phyloP scores from a whole-genome alignment of 1,284 basidiomycete genomes.

The Heterobasidion irregulare region DNA sequence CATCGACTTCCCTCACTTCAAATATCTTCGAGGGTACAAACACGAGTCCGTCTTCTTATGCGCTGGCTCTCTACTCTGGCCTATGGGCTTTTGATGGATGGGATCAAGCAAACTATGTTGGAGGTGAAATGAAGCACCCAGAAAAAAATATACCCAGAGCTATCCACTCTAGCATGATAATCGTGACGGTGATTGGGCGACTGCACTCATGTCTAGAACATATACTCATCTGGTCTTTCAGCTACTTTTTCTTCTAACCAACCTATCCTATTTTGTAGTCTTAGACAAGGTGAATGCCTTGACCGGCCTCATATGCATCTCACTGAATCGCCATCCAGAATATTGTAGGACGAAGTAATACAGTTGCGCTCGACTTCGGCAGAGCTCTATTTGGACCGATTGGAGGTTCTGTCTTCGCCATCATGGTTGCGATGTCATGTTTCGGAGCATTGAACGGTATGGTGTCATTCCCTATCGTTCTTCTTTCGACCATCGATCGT shows the following conservation, averaged over 20 bases:
- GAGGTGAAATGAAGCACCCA: conserved; percentile 84
- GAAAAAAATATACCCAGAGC: conserved; percentile 84
- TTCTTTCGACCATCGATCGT: conserved; percentile 7
- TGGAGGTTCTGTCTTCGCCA: conserved; percentile 83
- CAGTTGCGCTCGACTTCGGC: conserved; percentile 94
- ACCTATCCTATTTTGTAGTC: conserved; percentile 89
- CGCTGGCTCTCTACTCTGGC: conserved; percentile 91
- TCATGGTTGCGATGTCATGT: conserved; percentile 89
- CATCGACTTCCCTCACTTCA: conserved; percentile 53
- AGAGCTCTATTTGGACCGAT: conserved; percentile 76
- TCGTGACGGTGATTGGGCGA: conserved; percentile 46
- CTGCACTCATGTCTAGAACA: too few relatives aligned
- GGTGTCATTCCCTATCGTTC: neutral
- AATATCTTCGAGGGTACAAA: conserved; percentile 74
- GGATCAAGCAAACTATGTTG: conserved; percentile 88
- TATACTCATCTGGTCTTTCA: conserved; percentile 17
- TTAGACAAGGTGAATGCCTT: conserved; percentile 60
- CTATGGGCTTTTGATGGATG: conserved; percentile 96
- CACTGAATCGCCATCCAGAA: conserved; percentile 23
- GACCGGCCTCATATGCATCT: conserved; percentile 11
- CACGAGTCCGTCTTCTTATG: conserved; percentile 76
- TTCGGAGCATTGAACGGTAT: conserved; percentile 86
- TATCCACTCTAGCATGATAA: conserved; percentile 82
- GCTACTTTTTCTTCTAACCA: conserved; percentile 75
- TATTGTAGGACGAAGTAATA: conserved; percentile 76